Evolutionary conservation across 139 green algal species (phyloP), one percentile per base, ranked within the genome.

Genomic region (Micractinium conductrix): DNA sequence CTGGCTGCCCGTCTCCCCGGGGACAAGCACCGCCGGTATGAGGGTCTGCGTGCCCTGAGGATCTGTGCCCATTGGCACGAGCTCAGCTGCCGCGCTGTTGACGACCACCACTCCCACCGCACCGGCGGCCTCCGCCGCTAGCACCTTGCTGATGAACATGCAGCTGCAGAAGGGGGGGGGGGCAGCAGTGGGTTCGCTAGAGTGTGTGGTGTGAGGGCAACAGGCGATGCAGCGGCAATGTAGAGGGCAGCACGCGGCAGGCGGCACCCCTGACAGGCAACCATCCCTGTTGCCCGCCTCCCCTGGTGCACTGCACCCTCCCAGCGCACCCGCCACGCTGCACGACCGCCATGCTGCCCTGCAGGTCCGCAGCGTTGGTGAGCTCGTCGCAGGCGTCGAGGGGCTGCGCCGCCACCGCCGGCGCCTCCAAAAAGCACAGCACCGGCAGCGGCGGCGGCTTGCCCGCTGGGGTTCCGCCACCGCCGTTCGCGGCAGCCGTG

Each of bases 101-200:
- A 93, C n/a, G 63, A 94, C 89, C 10, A 95, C 37, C 42, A 88
- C 73, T 0, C 75, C 87, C 5, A 87, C 65, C 4, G 89, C 91
- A 0, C 91, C 92, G 33, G 81, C 89, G 9, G 22, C 38, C 44
- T 88, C 45, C 30, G 74, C 88, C 44, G 53, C 60, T 71, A 90
- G 68, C 28, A 53, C 89, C 75, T 24, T 42, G 5, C 9, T 10
- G 4, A 68, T n/a, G 19, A 44, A 74, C 35, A 74, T 74, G 67
- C 71, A 81, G 50, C 74, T 81, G 74, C 74, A 67, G 26, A n/a
- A 42, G 43, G 4, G 24, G 10, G 73, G 44, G 44, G 9, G 30
- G 45, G 73, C 7, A 4, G 0, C 2, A n/a, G 50, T 33, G 22
- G 53, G 1, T 22, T 53, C 17, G 74, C 35, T 0, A 7, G 33